These are phyloP conservation scores for Notholithocarpus densiflorus DNA, from an alignment of 306 rosid genomes.

Conservation along the genomic window DNA sequence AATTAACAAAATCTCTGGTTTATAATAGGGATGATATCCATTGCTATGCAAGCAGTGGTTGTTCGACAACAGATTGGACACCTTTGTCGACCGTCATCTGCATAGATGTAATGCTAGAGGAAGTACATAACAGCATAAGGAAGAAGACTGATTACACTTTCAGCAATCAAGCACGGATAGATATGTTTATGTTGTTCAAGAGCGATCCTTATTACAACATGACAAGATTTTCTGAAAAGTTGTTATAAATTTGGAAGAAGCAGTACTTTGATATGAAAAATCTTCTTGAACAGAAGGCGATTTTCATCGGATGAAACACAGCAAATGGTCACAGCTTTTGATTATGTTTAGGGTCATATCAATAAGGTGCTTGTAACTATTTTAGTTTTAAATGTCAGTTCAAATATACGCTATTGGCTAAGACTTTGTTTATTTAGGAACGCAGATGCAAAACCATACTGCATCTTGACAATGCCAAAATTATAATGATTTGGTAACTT, in stretches of 20 bases:
- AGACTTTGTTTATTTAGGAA: slow-evolving; percentile 36
- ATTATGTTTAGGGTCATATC: slow-evolving; percentile 52
- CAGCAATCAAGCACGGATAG: slow-evolving; percentile 32
- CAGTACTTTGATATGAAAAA: slow-evolving; percentile 25
- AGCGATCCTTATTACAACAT: not conserved
- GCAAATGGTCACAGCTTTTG: slow-evolving; percentile 39
- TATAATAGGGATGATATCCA: slow-evolving; percentile 36
- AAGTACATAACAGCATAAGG: slow-evolving; percentile 18
- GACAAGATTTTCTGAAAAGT: not conserved
- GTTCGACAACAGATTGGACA: slow-evolving; percentile 41
- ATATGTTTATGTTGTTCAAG: slow-evolving; percentile 1
- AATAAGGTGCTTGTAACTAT: slow-evolving; percentile 36
- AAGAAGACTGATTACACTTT: slow-evolving; percentile 32
- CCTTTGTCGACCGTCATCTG: slow-evolving; percentile 49
- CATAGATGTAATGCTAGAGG: slow-evolving; percentile 44
- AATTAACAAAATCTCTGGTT: slow-evolving; percentile 5
- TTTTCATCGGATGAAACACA: slow-evolving; percentile 55
- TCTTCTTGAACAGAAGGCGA: slow-evolving; percentile 40
- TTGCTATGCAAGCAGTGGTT: slow-evolving; percentile 19
- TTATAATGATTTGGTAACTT: slow-evolving; percentile 47
- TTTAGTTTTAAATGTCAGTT: slow-evolving; percentile 8
- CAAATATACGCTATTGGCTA: not conserved
- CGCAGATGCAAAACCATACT: slow-evolving; percentile 39
- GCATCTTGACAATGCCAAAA: slow-evolving; percentile 37
- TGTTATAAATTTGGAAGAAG: not conserved